Conservation (phyloP, 1,284 basidiomycete species). For the Ceratobasidium papillatum region DNA sequence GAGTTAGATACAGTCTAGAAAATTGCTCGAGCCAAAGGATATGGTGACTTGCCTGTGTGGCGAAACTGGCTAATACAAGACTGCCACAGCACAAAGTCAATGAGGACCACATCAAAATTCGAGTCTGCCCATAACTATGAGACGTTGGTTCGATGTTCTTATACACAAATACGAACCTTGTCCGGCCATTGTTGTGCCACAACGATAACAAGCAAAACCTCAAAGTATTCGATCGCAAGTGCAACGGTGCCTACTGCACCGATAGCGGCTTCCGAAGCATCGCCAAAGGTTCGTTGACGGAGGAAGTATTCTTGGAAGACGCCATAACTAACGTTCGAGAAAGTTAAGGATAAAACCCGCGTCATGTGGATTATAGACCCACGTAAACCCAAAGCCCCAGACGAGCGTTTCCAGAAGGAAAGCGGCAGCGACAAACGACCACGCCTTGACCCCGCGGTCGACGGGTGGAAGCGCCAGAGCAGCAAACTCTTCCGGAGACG, state of each 20-base stretch:
- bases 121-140: constrained; percentile 4
- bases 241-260: constrained; percentile 43
- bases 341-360: not conserved
- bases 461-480: constrained; percentile 22
- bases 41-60: constrained; percentile 11
- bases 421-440: constrained; percentile 33
- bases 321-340: constrained; percentile 46
- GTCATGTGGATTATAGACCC: not conserved
- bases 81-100: constrained; percentile 39
- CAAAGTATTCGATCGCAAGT: constrained; percentile 42
- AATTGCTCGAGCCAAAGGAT: not conserved
- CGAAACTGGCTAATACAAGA: constrained; percentile 44
- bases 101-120: constrained; percentile 36
- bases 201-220: constrained; percentile 29
- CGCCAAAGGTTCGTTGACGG: constrained; percentile 44
- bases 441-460: constrained; percentile 37
- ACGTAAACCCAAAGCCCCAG: constrained; percentile 42
- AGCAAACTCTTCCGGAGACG: not conserved
- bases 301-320: constrained; percentile 50
- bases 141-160: too few relatives aligned
- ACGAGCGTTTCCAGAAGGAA: constrained; percentile 40
- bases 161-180: not conserved
- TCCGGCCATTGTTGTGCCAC: constrained; percentile 32
- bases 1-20: not conserved
- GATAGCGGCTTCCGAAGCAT: constrained; percentile 39